Conservation (phyloP, 352 stramenopile species). For the Nothophytophthora sp. region DNA sequence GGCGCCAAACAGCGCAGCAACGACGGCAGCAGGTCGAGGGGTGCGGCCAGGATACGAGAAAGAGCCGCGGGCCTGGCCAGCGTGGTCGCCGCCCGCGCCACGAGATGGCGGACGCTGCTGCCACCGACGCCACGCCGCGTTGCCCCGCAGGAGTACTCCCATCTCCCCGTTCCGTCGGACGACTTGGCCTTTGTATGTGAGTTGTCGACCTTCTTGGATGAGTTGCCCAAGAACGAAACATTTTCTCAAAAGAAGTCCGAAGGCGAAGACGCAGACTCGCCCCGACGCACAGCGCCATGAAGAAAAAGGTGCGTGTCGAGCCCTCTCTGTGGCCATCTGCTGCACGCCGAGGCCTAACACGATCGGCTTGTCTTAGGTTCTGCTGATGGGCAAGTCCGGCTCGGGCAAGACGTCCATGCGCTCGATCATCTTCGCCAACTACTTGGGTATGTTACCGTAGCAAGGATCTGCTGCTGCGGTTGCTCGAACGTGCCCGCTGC, state of each 20-base stretch:
- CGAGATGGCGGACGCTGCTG: not conserved
- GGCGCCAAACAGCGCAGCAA: conserved; percentile 10
- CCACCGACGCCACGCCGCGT: conserved; percentile 3
- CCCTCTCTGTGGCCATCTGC: not conserved
- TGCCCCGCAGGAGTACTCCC: conserved; percentile 32
- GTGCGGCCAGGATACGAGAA: not conserved
- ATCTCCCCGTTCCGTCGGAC: not conserved
- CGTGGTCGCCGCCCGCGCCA: conserved; percentile 7
- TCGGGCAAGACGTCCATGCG: conserved; percentile 99
- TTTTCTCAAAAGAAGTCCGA: not conserved
- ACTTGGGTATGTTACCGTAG: conserved; percentile 76
- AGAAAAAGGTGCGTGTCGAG: conserved; percentile 50
- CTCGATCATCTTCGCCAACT: conserved; percentile 99
- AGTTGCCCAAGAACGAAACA: not conserved
- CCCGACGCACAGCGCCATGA: conserved; percentile 30
- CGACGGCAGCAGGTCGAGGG: conserved; percentile 3
- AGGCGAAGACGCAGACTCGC: not conserved
- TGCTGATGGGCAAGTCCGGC: conserved; percentile 96
- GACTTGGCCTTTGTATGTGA: not conserved
- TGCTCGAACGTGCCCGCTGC: not conserved
- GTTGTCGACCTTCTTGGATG: not conserved
- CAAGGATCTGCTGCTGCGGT: not conserved
- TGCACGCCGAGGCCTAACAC: not conserved
- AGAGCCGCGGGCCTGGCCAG: conserved; percentile 2
- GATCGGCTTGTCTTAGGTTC: conserved; percentile 56